Percentiles rank a stretch among this genome's conserved stretches.
phyloP scores from a whole-genome alignment of 495 filamentous ascomycete species.

The Aspergillus coremiiformis region DNA sequence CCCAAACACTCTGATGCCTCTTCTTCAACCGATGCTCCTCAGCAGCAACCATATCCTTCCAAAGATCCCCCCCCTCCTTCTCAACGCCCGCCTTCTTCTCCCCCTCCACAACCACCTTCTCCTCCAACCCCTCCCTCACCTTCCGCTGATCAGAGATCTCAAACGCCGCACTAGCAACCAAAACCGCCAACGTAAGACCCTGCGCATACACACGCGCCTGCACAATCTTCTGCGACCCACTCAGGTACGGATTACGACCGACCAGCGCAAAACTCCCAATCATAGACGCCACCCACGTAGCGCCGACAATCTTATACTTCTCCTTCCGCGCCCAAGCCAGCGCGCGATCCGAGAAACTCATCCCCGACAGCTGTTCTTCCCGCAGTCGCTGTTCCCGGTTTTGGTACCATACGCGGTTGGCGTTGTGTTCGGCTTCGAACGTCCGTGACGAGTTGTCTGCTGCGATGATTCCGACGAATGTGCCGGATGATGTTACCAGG shows the following conservation, averaged over 20 bases:
- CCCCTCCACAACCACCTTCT: constrained; percentile 65
- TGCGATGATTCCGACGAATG: constrained; percentile 76
- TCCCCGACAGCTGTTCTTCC: constrained; percentile 38
- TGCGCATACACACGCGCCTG: constrained; percentile 99
- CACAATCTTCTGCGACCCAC: constrained; percentile 80
- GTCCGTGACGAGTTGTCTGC: constrained; percentile 72
- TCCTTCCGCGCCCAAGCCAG: constrained; percentile 63
- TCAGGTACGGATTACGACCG: constrained; percentile 68
- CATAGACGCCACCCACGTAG: constrained; percentile 80
- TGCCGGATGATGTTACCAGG: constrained; percentile 73
- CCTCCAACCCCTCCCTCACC: constrained; percentile 55
- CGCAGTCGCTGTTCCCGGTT: constrained; percentile 52
- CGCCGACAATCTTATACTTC: constrained; percentile 83
- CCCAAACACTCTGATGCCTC: constrained; percentile 44
- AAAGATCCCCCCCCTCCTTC: constrained; percentile 66
- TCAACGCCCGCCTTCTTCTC: constrained; percentile 19
- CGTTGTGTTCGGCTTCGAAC: constrained; percentile 65
- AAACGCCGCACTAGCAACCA: constrained; percentile 80
- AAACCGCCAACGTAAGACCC: constrained; percentile 80
- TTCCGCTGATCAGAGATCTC: constrained; percentile 77
- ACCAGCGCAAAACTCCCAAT: constrained; percentile 68
- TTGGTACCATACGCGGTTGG: constrained; percentile 54
- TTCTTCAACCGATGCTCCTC: constrained; percentile 62
- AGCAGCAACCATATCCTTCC: constrained; percentile 79
- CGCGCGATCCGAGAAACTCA: constrained; percentile 48